Evolutionary conservation across 345 rosid species (phyloP), one percentile per base, ranked within the genome.

Genomic region (Syzygium oleosum): DNA sequence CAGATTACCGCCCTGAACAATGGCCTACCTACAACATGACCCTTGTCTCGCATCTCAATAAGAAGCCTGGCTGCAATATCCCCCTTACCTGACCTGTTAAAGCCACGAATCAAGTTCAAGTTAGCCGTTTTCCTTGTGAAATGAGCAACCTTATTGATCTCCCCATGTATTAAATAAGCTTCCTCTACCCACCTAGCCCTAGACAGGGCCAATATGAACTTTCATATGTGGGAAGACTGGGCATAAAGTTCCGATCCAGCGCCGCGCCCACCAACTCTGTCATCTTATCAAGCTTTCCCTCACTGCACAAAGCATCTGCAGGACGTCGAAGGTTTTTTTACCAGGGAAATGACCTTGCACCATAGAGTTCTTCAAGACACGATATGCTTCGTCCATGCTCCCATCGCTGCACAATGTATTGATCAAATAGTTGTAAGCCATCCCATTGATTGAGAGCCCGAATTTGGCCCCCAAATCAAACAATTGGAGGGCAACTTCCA

Each of bases 31-130:
- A 95, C 93, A 23, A 23, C 85, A 87, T 93, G 91, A 85, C 96
- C 98, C 87, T 91, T 94, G 51, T 93, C 93, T 88, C 94, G 98
- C 99, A 96, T 96, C 87, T 93, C 94, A 83, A 93, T 84, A 52
- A 98, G 92, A 88, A 98, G 96, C 87, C 89, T 90, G 52, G 94
- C 93, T 63, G 96, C 96, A 88, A 93, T 85, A 90, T 95, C 96
- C 83, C 91, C 94, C 91, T 91, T 94, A 87, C 91, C 89, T 38
- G 89, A 89, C 89, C 87, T 87, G 85, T 22, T 87, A 87, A 95
- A 90, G 87, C 95, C 95, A 58, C 38, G 63, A 88, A 97, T 95
- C 94, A 96, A 90, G 63, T 86, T 78, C 61, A 83, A 1, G 89
- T 91, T 96, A 89, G 92, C 88, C 51, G 10, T 61, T 49, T n/a